Conservation (phyloP, 257 asterid species). For the Marsdenia floribunda region DNA sequence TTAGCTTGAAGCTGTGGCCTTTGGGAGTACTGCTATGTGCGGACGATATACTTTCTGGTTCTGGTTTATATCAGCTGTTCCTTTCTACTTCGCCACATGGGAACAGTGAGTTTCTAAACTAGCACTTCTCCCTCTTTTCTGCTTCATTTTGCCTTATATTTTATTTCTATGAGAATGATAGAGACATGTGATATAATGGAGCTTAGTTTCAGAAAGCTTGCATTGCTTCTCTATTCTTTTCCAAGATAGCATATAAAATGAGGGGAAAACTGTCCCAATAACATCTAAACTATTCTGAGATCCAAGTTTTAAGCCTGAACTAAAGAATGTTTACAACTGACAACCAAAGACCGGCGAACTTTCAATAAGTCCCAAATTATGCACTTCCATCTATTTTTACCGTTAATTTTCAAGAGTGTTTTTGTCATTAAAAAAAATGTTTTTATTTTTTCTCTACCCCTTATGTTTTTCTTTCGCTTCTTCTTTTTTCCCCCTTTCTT, state of each 20-base stretch:
- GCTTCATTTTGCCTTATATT: not conserved
- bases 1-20: slow-evolving; percentile 82
- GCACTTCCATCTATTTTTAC: no score
- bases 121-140: not conserved
- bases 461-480: no score
- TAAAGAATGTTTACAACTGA: no score
- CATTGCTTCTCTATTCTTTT: not conserved
- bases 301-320: no score
- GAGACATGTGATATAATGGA: not conserved
- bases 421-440: no score
- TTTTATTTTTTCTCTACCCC: no score
- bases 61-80: slow-evolving; percentile 85
- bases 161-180: not conserved
- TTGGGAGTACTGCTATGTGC: slow-evolving; percentile 90
- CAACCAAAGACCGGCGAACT: no score
- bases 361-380: no score
- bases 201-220: not conserved
- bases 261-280: not conserved
- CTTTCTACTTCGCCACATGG: slow-evolving; percentile 89
- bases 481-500: no score
- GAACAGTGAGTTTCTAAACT: slow-evolving; percentile 52
- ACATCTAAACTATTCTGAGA: no score
- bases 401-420: no score
- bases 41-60: slow-evolving; percentile 74
- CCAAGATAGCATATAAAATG: not conserved